Evolutionary conservation across 176 grass and related monocot genomes (phyloP), one percentile per base, ranked within the genome.

Genomic region (Phyllostachys edulis): DNA sequence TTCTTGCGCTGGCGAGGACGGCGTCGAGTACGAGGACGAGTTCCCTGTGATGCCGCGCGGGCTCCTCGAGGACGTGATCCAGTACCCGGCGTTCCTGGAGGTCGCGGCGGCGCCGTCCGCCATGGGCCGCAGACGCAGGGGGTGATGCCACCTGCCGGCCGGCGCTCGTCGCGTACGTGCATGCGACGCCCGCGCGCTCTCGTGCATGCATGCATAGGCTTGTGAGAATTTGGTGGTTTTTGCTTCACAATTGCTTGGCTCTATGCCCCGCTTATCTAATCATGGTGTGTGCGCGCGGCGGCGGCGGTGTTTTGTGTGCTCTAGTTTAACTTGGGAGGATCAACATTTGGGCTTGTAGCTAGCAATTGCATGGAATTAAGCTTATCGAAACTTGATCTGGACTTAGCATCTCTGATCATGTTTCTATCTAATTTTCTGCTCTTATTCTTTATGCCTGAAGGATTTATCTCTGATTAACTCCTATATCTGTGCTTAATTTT

Each of bases 1-100:
- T 20, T 17, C 16, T 13, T 71, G 45, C 18, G 40, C 7, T 16
- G 15, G 7, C 63, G 67, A 4, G 32, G 71, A 52, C 3, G n/a
- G 3, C 21, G 23, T 27, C 21, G 70, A 38, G 12, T 23, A 38
- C 4, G 47, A 12, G 6, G 34, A 36, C 71, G 77, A 71, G 5
- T 90, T 85, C 50, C 86, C 91, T 7, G 59, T 84, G 91, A 75
- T 71, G 29, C 88, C 88, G 3, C 89, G 90, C 45, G 93, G 91
- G 9, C 85, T 92, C 8, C 88, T 96, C 0, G 83, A 90, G 77
- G 93, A 94, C 82, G 75, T 99, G 61, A 87, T 96, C 63, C 91
- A 92, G n/a, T 89, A 82, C 63, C 96, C 93, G 55, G 59, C 87
- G 69, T 96, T 89, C 69, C 40, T 89, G 56, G 83, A 89, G 59